phyloP scores from a whole-genome alignment of 495 filamentous ascomycete species.

The Penicillium manginii region DNA sequence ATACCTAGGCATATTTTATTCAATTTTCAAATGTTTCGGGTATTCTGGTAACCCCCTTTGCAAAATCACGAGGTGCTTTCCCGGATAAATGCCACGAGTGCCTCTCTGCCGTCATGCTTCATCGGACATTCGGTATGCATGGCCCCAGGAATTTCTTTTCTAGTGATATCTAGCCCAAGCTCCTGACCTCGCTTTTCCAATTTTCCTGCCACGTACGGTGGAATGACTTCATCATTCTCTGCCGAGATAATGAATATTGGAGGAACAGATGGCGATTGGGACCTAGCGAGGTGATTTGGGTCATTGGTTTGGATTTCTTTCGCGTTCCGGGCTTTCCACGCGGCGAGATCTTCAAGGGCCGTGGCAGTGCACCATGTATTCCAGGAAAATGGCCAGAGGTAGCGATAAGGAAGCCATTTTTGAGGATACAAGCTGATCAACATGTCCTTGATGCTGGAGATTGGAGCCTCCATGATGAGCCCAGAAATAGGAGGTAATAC shows the following conservation, averaged over 20 bases:
- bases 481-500: constrained; percentile 41
- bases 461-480: constrained; percentile 77
- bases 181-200: constrained; percentile 43
- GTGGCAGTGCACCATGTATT: constrained; percentile 54
- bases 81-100: constrained; percentile 42
- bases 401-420: constrained; percentile 78
- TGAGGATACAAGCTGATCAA: constrained; percentile 76
- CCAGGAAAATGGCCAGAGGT: constrained; percentile 58
- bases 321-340: constrained; percentile 17
- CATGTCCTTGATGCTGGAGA: constrained; percentile 73
- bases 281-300: not conserved
- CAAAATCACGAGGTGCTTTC: not conserved
- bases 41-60: not conserved
- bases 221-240: constrained; percentile 70
- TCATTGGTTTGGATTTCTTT: not conserved
- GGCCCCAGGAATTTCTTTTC: constrained; percentile 46
- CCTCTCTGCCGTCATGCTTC: constrained; percentile 44
- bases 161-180: constrained; percentile 33
- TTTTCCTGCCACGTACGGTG: constrained; percentile 55
- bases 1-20: too few species aligned
- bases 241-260: constrained; percentile 64
- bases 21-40: too few species aligned
- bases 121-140: constrained; percentile 56
- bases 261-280: constrained; percentile 17
- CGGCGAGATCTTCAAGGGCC: constrained; percentile 40